phyloP scores from a whole-genome alignment of 305 asterid species.

The Fraxinus sp. region DNA sequence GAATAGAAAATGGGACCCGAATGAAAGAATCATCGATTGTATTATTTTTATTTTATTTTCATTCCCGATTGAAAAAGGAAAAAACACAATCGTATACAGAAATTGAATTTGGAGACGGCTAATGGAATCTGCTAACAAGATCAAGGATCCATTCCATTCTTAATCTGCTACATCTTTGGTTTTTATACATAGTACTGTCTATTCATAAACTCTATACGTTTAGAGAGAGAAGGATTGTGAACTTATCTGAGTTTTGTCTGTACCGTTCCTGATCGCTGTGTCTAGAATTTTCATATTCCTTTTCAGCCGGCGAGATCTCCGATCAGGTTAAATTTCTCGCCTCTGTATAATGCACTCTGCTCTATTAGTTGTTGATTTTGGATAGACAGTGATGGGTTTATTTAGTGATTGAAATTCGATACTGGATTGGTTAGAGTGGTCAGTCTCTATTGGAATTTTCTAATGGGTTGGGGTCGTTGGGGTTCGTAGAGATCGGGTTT shows the following conservation, averaged over 20 bases:
- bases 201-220: neutral
- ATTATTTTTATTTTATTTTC: neutral
- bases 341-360: neutral
- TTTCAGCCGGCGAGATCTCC: conserved; percentile 45
- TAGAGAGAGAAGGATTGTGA: conserved; percentile 14
- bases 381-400: neutral
- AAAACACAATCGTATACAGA: neutral
- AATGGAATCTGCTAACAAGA: neutral
- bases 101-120: conserved; percentile 11
- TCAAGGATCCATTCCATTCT: neutral
- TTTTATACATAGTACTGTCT: neutral
- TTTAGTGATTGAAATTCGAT: conserved; percentile 17
- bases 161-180: neutral
- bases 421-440: conserved; percentile 3
- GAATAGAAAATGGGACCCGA: neutral
- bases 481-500: conserved; percentile 11
- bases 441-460: conserved; percentile 1
- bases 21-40: neutral
- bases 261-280: conserved; percentile 32
- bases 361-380: neutral
- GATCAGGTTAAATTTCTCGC: conserved; percentile 29
- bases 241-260: neutral
- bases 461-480: conserved; percentile 5
- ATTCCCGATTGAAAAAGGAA: neutral
- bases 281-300: conserved; percentile 18